Evolutionary conservation across 2,329 filamentous ascomycete genomes (phyloP), one percentile per base, ranked within the genome.

Genomic region (Fusarium goolgardi): DNA sequence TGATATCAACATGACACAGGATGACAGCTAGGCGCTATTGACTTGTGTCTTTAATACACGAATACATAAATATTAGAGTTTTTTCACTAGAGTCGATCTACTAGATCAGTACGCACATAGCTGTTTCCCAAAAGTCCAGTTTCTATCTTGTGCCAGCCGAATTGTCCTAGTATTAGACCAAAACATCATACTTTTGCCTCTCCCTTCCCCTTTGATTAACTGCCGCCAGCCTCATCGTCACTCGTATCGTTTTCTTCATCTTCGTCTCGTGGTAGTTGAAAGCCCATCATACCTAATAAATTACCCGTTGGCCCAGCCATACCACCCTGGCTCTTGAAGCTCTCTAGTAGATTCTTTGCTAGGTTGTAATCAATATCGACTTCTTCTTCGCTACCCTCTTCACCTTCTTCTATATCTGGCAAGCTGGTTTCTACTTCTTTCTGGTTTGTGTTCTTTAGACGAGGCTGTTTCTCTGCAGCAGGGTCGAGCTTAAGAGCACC

Each of bases 251-350:
- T 77, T 1, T 80, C 80, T 35, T 88, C 85, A 27, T 86, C 89
- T 63, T 95, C 93, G 73, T 97, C 93, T 62, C 91, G 85, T 0
- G 95, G 95, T 61, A 97, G 82, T 40, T 87, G 85, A 69, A 97
- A 83, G 1, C 94, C 94, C 90, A 98, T 91, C 80, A 96, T 86
- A 9, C 90, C 90, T 73, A 99, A 85, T 63, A 99, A 82, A 76
- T 97, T 98, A 1, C 94, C 90, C 3, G 92, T 91, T 1, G 96
- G 96, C 0, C 96, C 96, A 32, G 93, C 85, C 82, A 91, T 87
- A 15, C 96, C 96, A 20, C 84, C 93, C 77, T 98, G 95, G 18
- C 92, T 90, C 75, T 97, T 96, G 79, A 99, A 94, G 72, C 93
- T 95, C 77, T 97, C 93, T 2, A 99, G 83, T 55, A 99, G 83